Base-by-base conservation (phyloP, 2,329 filamentous ascomycete species). In the Hypoxylon sp. region DNA sequence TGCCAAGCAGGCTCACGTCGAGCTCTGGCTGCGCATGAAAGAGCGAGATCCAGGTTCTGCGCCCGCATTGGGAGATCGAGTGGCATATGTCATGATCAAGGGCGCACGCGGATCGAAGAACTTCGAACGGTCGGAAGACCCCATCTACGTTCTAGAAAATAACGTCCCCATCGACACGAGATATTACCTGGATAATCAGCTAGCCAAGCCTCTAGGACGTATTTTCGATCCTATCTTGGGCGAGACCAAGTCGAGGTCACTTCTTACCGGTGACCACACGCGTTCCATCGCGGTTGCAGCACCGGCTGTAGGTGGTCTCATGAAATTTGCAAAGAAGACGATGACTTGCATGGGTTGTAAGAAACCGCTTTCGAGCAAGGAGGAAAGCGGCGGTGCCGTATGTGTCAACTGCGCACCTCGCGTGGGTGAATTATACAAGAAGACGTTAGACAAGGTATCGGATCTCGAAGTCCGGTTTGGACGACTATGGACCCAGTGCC, bases 281-380 rank as follows among this genome's bases (percentile, higher is more conserved):
- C 91, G 95, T n/a, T 88, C 91, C 49, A 97, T 99, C 68, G 91
- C 93, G 0, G 93, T 98, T 22, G 94, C 94, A 2, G 95, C 93
- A 19, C 94, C 96, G 0, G 91, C 91, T 0, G 87, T 97, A 65
- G 95, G 95, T 59, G 95, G 95, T 0, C 82, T 99, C 67, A 99
- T 99, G 95, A 97, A 97, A 80, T 99, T 98, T 75, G 87, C 95
- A 32, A 97, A 97, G 82, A 97, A 97, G 82, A 99, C 95, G 2
- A 89, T 94, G 80, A 98, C 95, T 0, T 99, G 95, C 78, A 97
- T 99, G 91, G 95, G 94, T 3, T 99, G 95, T 87, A 99, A 98
- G 85, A 97, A 97, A 78, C 95, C 95, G 3, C 84, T 99, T 51
- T 89, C 87, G 6, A 88, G 88, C 62, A 91, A 92, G 70, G 86